Base-by-base conservation (phyloP, 2,329 filamentous ascomycete species). In the Nemania diffusa region DNA sequence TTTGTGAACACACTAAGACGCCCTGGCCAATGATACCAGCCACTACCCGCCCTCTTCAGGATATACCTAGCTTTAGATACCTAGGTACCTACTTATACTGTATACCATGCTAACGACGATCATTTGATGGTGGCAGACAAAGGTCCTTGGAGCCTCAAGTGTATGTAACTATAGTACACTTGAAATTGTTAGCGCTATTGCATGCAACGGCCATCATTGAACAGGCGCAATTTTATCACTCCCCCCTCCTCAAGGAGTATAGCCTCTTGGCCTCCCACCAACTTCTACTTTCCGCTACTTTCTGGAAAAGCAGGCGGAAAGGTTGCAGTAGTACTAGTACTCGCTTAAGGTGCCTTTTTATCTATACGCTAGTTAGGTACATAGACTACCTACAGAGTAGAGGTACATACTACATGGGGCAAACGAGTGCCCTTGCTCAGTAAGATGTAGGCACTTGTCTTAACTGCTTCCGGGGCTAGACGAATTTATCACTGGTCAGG, bases 121-220 rank as follows among this genome's bases (percentile, higher is more conserved):
- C 73, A 62, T 69, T 70, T 58, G 62, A 65, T 65, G 7, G 29
- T 26, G 53, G 46, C 44, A 65, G 71, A 73, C 69, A 70, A 72
- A 67, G 67, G 62, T 65, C 67, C 65, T 62, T 56, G 61, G 64
- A 64, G 62, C 51, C 62, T 62, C 60, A 61, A 55, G 58, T n/a
- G n/a, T n/a, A n/a, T n/a, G n/a, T n/a, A n/a, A n/a, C n/a, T 55
- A 55, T 32, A 44, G n/a, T 40, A 44, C 48, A 11, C 32, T 27
- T 59, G 63, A 64, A 34, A 59, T 65, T 61, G 57, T 69, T 62
- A 64, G 29, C 50, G 52, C 58, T 66, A 50, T 70, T 71, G 73
- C 68, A 57, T 63, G 64, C 68, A 71, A 70, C 68, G 64, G 29
- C 24, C n/a, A 24, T 56, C 32, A 42, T 17, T 22, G 20, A 22